Conservation (phyloP, 2,329 filamentous ascomycete genomes). For the Cladosporium sp. region DNA sequence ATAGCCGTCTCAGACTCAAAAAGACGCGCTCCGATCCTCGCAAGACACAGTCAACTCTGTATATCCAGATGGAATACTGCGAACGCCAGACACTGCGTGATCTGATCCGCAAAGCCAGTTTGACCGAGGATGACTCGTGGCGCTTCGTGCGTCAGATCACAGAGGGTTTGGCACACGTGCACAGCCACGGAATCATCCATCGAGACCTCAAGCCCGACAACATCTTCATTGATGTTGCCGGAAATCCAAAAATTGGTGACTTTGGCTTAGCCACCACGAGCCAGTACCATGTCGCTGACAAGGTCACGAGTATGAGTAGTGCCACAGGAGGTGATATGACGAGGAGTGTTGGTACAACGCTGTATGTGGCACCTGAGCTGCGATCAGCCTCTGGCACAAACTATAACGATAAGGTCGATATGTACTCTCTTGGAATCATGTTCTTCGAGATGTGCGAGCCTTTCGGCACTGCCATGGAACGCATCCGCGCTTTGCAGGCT, state of each 20-base stretch:
- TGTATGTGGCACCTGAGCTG: constrained; percentile 91
- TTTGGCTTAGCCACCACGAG: constrained; percentile 92
- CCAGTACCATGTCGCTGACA: constrained; percentile 62
- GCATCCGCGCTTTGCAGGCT: constrained; percentile 60
- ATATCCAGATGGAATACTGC: constrained; percentile 99
- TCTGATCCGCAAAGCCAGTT: constrained; percentile 66
- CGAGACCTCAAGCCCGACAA: constrained; percentile 96
- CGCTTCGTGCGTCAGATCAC: constrained; percentile 85
- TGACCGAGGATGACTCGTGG: constrained; percentile 80
- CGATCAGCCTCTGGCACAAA: constrained; percentile 67
- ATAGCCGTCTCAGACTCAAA: constrained; percentile 25
- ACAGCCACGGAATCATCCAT: constrained; percentile 86
- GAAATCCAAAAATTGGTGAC: constrained; percentile 93
- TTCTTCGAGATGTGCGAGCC: constrained; percentile 93
- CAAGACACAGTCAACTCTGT: constrained; percentile 68
- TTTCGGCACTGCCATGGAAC: constrained; percentile 58
- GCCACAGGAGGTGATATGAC: constrained; percentile 57
- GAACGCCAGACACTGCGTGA: constrained; percentile 89
- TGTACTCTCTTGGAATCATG: constrained; percentile 96
- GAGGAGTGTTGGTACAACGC: constrained; percentile 67
- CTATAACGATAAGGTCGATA: constrained; percentile 94
- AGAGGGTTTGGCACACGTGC: constrained; percentile 85
- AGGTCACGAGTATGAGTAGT: constrained; percentile 33
- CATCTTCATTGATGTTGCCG: constrained; percentile 86
- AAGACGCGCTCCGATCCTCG: constrained; percentile 43